Evolutionary conservation across 441 rosid species (phyloP).

Genomic region (Syzygium malaccense): DNA sequence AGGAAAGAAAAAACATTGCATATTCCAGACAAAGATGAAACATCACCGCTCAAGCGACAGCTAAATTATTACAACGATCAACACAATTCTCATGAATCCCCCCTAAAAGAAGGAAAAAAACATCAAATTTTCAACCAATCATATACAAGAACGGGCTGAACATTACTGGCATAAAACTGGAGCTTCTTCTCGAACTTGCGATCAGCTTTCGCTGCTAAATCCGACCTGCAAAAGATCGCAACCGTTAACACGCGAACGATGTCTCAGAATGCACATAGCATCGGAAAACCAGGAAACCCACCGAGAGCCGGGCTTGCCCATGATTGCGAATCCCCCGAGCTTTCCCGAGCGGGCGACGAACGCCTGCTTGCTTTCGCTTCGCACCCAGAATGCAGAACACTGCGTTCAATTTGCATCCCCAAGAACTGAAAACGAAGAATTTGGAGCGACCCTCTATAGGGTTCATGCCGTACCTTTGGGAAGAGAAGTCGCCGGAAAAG

Average conservation of each 20-base stretch:
- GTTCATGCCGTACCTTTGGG: not conserved
- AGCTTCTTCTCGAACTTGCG: slow-evolving; percentile 60
- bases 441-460: not conserved
- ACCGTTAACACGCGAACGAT: not conserved
- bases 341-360: not conserved
- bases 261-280: not conserved
- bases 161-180: slow-evolving; percentile 60
- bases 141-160: not conserved
- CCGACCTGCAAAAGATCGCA: slow-evolving; percentile 22
- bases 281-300: not conserved
- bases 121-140: not conserved
- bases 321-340: not conserved
- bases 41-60: not conserved
- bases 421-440: not conserved
- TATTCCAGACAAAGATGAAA: not conserved
- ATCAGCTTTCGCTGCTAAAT: slow-evolving; percentile 39
- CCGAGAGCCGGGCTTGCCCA: not conserved
- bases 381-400: not conserved
- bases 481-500: not conserved
- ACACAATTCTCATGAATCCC: not conserved
- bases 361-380: not conserved
- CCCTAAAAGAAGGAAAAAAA: not conserved
- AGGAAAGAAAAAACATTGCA: not conserved
- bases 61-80: not conserved
- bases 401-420: not conserved